phyloP scores from a whole-genome alignment of 441 rosid genomes.

The Adansonia madagascariensis region DNA sequence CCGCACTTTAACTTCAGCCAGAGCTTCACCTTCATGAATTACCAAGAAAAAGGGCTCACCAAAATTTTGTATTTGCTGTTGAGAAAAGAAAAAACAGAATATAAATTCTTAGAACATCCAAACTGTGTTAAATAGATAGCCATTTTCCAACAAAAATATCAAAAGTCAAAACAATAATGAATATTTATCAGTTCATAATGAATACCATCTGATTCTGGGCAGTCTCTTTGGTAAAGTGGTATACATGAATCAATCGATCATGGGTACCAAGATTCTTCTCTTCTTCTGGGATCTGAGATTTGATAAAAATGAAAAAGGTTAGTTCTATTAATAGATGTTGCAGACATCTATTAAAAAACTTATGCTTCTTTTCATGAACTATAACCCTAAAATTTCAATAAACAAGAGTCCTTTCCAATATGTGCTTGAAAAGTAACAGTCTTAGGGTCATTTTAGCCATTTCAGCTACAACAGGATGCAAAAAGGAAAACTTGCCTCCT shows the following conservation, averaged over 20 bases:
- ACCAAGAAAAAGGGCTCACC: conserved; percentile 99
- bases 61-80: conserved; percentile 90
- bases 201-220: conserved; percentile 82
- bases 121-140: conserved; percentile 7
- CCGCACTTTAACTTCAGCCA: conserved; percentile 74
- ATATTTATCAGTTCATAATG: conserved; percentile 20
- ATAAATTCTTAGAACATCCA: conserved; percentile 17
- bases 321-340: too few species aligned
- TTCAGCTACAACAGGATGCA: not conserved
- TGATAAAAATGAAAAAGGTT: conserved; percentile 18
- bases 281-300: conserved; percentile 84
- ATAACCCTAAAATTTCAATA: conserved; percentile 9
- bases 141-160: conserved; percentile 10
- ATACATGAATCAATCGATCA: conserved; percentile 91
- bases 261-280: conserved; percentile 85
- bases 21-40: conserved; percentile 87
- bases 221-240: conserved; percentile 82
- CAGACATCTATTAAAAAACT: not conserved
- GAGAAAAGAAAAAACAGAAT: conserved; percentile 14
- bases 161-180: conserved; percentile 24
- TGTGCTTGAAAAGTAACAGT: not conserved
- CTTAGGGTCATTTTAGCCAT: not conserved
- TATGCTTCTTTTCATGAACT: not conserved
- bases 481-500: conserved; percentile 43
- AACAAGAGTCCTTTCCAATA: not conserved